Percentiles rank a stretch among this genome's conserved stretches.
Conservation (phyloP, 2,329 filamentous ascomycete species). For the Scytalidium lignicola region DNA sequence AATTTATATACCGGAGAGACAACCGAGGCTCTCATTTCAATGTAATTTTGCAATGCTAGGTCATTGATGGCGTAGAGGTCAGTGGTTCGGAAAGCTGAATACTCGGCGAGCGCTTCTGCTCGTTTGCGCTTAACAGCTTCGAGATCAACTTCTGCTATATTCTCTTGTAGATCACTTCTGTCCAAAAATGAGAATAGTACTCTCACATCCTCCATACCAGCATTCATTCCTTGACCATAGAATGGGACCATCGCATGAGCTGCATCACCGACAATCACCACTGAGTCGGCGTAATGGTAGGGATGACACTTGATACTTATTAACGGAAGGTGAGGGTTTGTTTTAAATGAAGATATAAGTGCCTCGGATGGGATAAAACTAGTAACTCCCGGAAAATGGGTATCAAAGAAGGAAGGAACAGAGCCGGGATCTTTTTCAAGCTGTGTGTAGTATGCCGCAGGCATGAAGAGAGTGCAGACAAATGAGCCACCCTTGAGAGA, state of each 20-base stretch:
- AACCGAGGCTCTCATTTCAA: conserved; percentile 88
- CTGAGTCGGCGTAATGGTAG: conserved; percentile 72
- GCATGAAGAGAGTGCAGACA: conserved; percentile 89
- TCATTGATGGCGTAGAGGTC: conserved; percentile 92
- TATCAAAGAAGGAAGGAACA: conserved; percentile 70
- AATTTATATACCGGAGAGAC: conserved; percentile 70
- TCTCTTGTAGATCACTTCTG: conserved; percentile 38
- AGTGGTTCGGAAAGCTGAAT: conserved; percentile 66
- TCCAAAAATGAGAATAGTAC: conserved; percentile 82
- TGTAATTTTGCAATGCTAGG: conserved; percentile 83
- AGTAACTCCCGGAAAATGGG: conserved; percentile 82
- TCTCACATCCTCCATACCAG: conserved; percentile 88
- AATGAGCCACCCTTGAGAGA: conserved; percentile 76
- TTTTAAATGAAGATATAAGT: conserved; percentile 67
- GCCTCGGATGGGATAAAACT: conserved; percentile 61
- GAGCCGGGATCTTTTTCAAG: conserved; percentile 59
- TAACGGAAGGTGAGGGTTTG: conserved; percentile 85
- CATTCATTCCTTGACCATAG: conserved; percentile 97
- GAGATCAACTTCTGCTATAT: conserved; percentile 18
- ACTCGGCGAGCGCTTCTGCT: conserved; percentile 68
- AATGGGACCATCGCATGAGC: conserved; percentile 98
- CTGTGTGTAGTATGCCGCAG: conserved; percentile 60
- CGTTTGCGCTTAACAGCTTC: conserved; percentile 54
- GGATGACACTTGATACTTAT: conserved; percentile 92
- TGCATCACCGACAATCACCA: conserved; percentile 85